A percentile compares a stretch with the other conserved stretches of the same genome.
phyloP scores from a whole-genome alignment of 1,139 yeast genomes.

The Yamadazyma siamensis region DNA sequence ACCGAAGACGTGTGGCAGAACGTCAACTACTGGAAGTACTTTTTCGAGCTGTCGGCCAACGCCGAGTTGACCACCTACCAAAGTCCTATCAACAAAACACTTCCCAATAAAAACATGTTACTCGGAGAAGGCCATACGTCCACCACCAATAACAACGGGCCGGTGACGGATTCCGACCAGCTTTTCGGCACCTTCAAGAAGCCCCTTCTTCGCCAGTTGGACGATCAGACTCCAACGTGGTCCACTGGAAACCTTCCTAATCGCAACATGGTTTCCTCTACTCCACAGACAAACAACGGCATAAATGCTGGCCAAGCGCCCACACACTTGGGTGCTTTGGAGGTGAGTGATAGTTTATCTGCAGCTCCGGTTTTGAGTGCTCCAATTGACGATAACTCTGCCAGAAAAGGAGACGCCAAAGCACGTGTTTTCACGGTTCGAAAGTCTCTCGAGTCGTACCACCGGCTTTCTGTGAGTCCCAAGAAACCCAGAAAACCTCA shows the following conservation, averaged over 20 bases:
- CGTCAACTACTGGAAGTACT: conserved; percentile 70
- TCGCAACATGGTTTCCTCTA: conserved; percentile 27
- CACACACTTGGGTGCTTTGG: conserved; percentile 15
- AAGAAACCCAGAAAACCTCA: conserved; percentile 18
- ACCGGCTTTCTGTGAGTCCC: conserved; percentile 35
- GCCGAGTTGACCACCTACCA: conserved; percentile 60
- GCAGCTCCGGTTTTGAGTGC: conserved; percentile 21
- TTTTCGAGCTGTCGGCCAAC: conserved; percentile 73
- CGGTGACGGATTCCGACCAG: background rate
- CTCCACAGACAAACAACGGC: conserved; percentile 30
- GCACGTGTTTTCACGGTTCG: conserved; percentile 31
- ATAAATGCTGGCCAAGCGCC: too few relatives aligned
- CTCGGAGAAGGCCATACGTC: conserved; percentile 9
- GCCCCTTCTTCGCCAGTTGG: conserved; percentile 22
- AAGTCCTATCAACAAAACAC: conserved; percentile 31
- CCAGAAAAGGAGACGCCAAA: too few relatives aligned
- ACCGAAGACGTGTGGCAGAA: conserved; percentile 58
- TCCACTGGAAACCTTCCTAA: conserved; percentile 25
- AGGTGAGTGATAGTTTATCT: conserved; percentile 23
- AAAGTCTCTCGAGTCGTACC: conserved; percentile 35
- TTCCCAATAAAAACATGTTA: conserved; percentile 15
- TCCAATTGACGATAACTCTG: conserved; percentile 6
- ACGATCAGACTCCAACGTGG: conserved; percentile 40
- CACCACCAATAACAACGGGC: conserved; percentile 1
- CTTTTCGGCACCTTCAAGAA: conserved; percentile 15